Evolutionary conservation across 208 protist species (phyloP).

Genomic region (Dictyostelium gargantuum): DNA sequence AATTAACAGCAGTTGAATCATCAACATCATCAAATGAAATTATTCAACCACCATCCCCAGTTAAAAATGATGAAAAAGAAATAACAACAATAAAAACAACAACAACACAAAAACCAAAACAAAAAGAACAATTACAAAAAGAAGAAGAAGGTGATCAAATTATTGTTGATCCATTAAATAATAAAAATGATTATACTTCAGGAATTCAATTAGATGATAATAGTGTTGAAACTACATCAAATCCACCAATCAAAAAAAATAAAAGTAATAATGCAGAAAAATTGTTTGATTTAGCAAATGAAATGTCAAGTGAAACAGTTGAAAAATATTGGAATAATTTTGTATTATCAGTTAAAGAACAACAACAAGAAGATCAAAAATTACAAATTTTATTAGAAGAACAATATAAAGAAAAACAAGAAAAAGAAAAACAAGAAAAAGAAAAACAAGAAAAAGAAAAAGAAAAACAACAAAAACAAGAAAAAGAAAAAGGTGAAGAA

Average conservation of each 20-base stretch:
- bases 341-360: neutral
- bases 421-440: too few relatives aligned
- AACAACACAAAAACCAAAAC: neutral
- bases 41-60: neutral
- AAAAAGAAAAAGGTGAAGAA: too few relatives aligned
- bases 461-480: too few relatives aligned
- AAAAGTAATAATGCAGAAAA: neutral
- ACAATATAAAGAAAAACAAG: too few relatives aligned
- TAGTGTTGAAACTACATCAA: neutral
- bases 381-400: too few relatives aligned
- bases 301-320: neutral
- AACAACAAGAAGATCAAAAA: neutral
- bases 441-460: too few relatives aligned
- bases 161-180: neutral
- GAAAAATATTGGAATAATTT: neutral
- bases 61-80: neutral
- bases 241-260: neutral
- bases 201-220: neutral
- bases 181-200: neutral
- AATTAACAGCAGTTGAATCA: too few relatives aligned
- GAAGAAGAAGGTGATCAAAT: neutral
- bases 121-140: neutral
- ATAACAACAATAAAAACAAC: neutral
- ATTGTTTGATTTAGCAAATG: neutral
- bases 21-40: too few relatives aligned